Conservation (phyloP, 306 rosid species). For the Vicia villosa region DNA sequence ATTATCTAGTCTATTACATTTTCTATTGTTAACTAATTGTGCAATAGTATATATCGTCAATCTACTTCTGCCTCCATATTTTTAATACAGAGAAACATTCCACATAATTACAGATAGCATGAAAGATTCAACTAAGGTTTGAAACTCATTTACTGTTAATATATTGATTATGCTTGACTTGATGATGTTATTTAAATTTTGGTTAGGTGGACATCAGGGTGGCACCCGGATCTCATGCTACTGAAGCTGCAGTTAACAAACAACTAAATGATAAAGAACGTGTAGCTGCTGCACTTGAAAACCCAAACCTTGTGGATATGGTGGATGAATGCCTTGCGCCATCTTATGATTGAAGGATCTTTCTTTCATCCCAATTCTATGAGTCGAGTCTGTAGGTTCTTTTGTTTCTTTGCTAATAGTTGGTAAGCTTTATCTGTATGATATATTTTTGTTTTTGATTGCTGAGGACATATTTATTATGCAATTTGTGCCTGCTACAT, state of each 20-base stretch:
- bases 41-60: slow-evolving; percentile 1
- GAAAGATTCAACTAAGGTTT: slow-evolving; percentile 30
- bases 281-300: slow-evolving; percentile 93
- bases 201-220: slow-evolving; percentile 88
- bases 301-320: slow-evolving; percentile 79
- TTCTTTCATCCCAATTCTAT: slow-evolving; percentile 20
- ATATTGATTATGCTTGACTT: slow-evolving; percentile 23
- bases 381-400: slow-evolving; percentile 15
- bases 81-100: neutral
- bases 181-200: slow-evolving; percentile 22
- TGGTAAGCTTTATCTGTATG: slow-evolving; percentile 10
- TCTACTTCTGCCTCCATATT: neutral
- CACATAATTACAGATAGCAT: neutral
- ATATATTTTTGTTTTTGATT: slow-evolving; percentile 16
- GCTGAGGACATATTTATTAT: slow-evolving; percentile 17
- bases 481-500: slow-evolving; percentile 22
- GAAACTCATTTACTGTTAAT: neutral
- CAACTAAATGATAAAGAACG: slow-evolving; percentile 95
- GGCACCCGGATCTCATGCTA: slow-evolving; percentile 95
- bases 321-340: slow-evolving; percentile 96
- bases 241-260: slow-evolving; percentile 94
- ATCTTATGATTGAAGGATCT: slow-evolving; percentile 49
- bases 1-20: slow-evolving; percentile 9
- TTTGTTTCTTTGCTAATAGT: slow-evolving; percentile 7
- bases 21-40: neutral